Conservation (phyloP, 805 yeast genomes). For the Monosporozyma solicola region DNA sequence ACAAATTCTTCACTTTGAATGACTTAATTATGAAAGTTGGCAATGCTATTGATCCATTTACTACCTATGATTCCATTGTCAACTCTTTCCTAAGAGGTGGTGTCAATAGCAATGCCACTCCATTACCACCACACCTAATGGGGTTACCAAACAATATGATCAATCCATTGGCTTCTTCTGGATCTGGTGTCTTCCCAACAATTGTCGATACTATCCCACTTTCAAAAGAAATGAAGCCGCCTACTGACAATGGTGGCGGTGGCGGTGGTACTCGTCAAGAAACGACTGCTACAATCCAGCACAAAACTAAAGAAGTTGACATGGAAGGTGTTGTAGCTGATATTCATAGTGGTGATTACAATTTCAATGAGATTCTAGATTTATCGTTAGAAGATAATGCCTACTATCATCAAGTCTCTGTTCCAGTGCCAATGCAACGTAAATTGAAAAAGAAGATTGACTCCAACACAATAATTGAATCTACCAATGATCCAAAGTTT, state of each 20-base stretch:
- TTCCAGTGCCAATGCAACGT: slow-evolving; percentile 21
- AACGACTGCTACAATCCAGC: not conserved
- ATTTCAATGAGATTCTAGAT: slow-evolving; percentile 21
- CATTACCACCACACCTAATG: not conserved
- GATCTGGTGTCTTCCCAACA: not conserved
- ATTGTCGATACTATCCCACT: not conserved
- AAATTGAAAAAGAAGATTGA: slow-evolving; percentile 9
- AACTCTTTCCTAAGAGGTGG: not conserved
- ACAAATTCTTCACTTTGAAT: slow-evolving; percentile 18
- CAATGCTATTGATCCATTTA: slow-evolving; percentile 22
- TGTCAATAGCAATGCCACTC: not conserved
- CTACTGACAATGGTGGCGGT: not conserved
- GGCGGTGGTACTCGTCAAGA: not conserved
- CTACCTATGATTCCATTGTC: slow-evolving; percentile 14
- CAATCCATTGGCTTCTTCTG: not conserved
- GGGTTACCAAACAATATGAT: not conserved
- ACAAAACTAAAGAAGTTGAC: not conserved
- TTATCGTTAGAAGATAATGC: slow-evolving; percentile 19
- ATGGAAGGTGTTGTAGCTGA: slow-evolving; percentile 6
- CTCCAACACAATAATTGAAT: not conserved
- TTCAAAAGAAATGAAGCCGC: not conserved
- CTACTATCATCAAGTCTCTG: slow-evolving; percentile 20
- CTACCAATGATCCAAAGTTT: not conserved
- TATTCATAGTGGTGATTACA: slow-evolving; percentile 16
- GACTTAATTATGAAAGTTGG: slow-evolving; percentile 18